These are phyloP conservation scores for Russula earlei DNA, from an alignment of 768 basidiomycete genomes.

Conservation along the genomic window DNA sequence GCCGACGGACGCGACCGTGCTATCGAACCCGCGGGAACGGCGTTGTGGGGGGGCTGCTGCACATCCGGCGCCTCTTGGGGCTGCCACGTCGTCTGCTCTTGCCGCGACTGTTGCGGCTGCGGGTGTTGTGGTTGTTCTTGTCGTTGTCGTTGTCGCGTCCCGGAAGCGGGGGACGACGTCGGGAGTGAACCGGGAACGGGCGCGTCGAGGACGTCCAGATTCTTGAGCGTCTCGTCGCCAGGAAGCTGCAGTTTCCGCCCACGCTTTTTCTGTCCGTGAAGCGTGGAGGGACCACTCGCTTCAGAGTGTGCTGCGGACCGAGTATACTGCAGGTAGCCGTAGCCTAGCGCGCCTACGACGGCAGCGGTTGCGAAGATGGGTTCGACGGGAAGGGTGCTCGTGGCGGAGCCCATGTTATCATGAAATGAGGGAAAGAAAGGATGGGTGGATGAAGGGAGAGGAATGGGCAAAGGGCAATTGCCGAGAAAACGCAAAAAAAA, in stretches of 20 bases:
- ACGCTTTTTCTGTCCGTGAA: conserved; percentile 27
- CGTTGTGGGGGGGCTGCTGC: conserved; percentile 29
- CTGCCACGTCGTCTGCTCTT: neutral
- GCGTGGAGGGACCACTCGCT: neutral
- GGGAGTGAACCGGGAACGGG: neutral
- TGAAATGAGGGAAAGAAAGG: no score
- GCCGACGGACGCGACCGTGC: conserved; percentile 10
- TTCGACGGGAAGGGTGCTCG: conserved; percentile 36
- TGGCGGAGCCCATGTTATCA: conserved; percentile 38
- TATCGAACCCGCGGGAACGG: conserved; percentile 39
- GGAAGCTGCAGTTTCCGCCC: conserved; percentile 20
- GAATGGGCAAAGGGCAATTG: neutral
- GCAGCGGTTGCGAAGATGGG: conserved; percentile 30
- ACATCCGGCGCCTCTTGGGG: conserved; percentile 25
- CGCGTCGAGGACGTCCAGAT: conserved; percentile 4
- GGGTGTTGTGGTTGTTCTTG: neutral
- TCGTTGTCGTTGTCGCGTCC: conserved; percentile 16
- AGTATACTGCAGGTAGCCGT: conserved; percentile 29
- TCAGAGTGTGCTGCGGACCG: neutral
- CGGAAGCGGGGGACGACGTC: conserved; percentile 22
- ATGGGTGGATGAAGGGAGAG: neutral
- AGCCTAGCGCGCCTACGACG: conserved; percentile 34
- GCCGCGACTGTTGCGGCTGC: conserved; percentile 7
- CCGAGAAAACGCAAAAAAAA: no score
- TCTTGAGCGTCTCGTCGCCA: conserved; percentile 13